These are phyloP conservation scores for Trichoderma arundinaceum DNA, from an alignment of 2,329 filamentous ascomycete species.

Conservation along the genomic window DNA sequence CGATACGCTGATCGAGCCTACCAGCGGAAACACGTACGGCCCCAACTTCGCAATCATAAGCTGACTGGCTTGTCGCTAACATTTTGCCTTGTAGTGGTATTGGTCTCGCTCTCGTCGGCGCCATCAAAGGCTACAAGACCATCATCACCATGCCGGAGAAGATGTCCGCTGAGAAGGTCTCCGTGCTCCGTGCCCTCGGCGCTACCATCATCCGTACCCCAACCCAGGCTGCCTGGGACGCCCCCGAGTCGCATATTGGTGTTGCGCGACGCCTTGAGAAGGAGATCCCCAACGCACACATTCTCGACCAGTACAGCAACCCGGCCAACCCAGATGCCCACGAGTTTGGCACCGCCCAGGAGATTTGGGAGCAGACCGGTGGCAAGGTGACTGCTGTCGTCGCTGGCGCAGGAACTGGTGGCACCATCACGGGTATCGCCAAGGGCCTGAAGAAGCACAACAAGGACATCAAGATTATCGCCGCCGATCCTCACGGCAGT, in stretches of 20 bases:
- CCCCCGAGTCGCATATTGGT: conserved; percentile 94
- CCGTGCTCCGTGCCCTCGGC: conserved; percentile 88
- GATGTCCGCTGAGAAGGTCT: conserved; percentile 98
- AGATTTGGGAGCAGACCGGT: conserved; percentile 90
- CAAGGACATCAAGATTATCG: conserved; percentile 81
- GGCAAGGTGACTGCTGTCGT: conserved; percentile 84
- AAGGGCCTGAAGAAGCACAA: conserved; percentile 88
- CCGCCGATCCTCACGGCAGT: conserved; percentile 90
- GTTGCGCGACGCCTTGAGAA: conserved; percentile 89
- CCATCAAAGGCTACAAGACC: conserved; percentile 96
- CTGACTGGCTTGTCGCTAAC: conserved; percentile 37
- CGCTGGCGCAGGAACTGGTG: conserved; percentile 92
- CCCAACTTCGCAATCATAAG: conserved; percentile 31
- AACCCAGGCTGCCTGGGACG: conserved; percentile 92
- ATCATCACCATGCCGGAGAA: conserved; percentile 99
- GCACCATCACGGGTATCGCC: conserved; percentile 90
- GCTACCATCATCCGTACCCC: conserved; percentile 98
- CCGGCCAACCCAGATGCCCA: conserved; percentile 90
- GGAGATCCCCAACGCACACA: conserved; percentile 96
- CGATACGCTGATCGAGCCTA: conserved; percentile 96
- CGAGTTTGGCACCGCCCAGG: conserved; percentile 91
- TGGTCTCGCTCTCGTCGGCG: conserved; percentile 88
- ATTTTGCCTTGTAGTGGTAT: conserved; percentile 66
- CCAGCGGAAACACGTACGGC: conserved; percentile 83
- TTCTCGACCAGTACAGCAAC: conserved; percentile 95